Evolutionary conservation across 2,329 filamentous ascomycete genomes (phyloP).

Genomic region (Atkinsonella hypoxylon): DNA sequence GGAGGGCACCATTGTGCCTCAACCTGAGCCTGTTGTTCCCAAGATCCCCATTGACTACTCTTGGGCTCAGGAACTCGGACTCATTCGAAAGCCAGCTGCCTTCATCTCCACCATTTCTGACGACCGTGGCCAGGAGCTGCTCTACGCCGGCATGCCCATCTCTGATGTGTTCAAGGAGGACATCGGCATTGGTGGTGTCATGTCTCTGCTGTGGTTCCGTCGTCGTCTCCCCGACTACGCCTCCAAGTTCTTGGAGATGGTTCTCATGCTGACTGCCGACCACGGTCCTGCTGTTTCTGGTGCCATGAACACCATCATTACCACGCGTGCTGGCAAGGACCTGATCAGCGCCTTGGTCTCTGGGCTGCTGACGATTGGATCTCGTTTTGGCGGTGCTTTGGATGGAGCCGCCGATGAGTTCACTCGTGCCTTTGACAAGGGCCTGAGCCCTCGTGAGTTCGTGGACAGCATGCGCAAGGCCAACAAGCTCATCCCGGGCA

Average conservation of each 20-base stretch:
- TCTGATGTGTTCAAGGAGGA: constrained; percentile 99
- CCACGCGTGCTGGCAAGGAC: constrained; percentile 97
- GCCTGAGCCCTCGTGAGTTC: constrained; percentile 94
- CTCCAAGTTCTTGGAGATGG: constrained; percentile 99
- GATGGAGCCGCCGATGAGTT: constrained; percentile 98
- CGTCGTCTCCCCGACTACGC: constrained; percentile 91
- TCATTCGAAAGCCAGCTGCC: constrained; percentile 97
- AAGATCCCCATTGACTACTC: constrained; percentile 99
- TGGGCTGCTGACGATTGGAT: constrained; percentile 96
- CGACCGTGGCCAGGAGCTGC: constrained; percentile 96
- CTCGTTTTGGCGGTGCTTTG: constrained; percentile 94
- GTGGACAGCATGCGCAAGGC: constrained; percentile 98
- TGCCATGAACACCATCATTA: constrained; percentile 99
- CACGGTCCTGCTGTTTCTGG: constrained; percentile 98
- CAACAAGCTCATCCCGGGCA: constrained; percentile 99
- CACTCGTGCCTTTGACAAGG: constrained; percentile 96
- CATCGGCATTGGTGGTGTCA: constrained; percentile 98
- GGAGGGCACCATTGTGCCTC: constrained; percentile 72
- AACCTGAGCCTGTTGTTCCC: constrained; percentile 80
- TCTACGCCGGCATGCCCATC: constrained; percentile 98
- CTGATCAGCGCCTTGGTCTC: constrained; percentile 90
- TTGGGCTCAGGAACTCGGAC: constrained; percentile 97
- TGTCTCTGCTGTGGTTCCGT: constrained; percentile 99
- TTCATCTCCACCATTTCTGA: constrained; percentile 99
- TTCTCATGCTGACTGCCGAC: constrained; percentile 98